phyloP scores from a whole-genome alignment of 2,329 filamentous ascomycete genomes.

The Claviceps humidiphila region DNA sequence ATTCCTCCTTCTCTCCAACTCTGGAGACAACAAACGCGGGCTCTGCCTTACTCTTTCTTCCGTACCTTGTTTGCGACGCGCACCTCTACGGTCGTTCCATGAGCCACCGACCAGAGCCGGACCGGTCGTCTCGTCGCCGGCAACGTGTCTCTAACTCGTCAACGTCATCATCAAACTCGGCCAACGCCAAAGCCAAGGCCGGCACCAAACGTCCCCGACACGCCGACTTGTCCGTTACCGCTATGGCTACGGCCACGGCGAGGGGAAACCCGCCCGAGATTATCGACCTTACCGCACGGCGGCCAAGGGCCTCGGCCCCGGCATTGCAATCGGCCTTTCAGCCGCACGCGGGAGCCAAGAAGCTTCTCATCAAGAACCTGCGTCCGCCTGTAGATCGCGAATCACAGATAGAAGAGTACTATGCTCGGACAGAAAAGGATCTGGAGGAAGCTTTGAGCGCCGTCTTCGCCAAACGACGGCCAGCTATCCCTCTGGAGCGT shows the following conservation, averaged over 20 bases:
- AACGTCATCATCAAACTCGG: slow-evolving; percentile 11
- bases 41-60: neutral
- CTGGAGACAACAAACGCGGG: no score
- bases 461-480: slow-evolving; percentile 54
- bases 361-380: slow-evolving; percentile 88
- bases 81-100: slow-evolving; percentile 13
- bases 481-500: slow-evolving; percentile 67
- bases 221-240: slow-evolving; percentile 10
- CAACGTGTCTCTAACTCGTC: slow-evolving; percentile 21
- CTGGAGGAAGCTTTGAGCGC: slow-evolving; percentile 59
- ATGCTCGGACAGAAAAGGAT: slow-evolving; percentile 60
- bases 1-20: no score
- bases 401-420: slow-evolving; percentile 62
- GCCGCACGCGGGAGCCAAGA: slow-evolving; percentile 65
- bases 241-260: slow-evolving; percentile 24
- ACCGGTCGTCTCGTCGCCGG: slow-evolving; percentile 24
- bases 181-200: slow-evolving; percentile 8
- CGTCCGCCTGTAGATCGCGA: slow-evolving; percentile 43
- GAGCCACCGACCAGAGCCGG: slow-evolving; percentile 17
- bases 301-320: slow-evolving; percentile 10
- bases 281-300: slow-evolving; percentile 20
- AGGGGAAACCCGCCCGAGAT: slow-evolving; percentile 27
- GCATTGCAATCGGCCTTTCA: slow-evolving; percentile 37
- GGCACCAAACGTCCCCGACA: slow-evolving; percentile 20
- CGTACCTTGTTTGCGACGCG: neutral